Percentiles rank a stretch among this genome's conserved stretches.
phyloP scores from a whole-genome alignment of 306 rosid genomes.

The Rosa lucieae region DNA sequence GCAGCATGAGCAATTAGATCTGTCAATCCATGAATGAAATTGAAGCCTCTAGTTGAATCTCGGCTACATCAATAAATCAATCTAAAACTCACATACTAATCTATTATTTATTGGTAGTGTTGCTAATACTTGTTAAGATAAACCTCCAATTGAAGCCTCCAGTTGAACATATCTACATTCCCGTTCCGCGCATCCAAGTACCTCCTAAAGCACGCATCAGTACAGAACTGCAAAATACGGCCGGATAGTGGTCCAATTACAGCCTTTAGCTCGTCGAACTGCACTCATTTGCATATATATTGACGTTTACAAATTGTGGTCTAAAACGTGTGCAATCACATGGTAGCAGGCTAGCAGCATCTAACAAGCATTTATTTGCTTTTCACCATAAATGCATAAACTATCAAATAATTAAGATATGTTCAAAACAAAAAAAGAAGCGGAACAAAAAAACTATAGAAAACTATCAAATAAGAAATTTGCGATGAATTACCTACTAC shows the following conservation, averaged over 20 bases:
- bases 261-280: conserved; percentile 65
- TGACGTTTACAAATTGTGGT: background rate
- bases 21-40: too few relatives aligned
- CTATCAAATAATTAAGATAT: background rate
- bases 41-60: too few relatives aligned
- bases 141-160: too few relatives aligned
- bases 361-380: background rate
- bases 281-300: conserved; percentile 5
- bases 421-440: too few relatives aligned
- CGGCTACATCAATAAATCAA: too few relatives aligned
- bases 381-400: background rate
- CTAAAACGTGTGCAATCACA: background rate
- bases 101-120: too few relatives aligned
- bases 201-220: conserved; percentile 46
- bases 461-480: background rate
- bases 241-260: conserved; percentile 57
- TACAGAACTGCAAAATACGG: conserved; percentile 37
- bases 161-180: conserved; percentile 7
- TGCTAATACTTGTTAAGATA: too few relatives aligned
- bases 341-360: background rate
- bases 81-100: too few relatives aligned
- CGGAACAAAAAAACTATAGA: too few relatives aligned
- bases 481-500: conserved; percentile 31
- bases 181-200: conserved; percentile 48
- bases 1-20: too few relatives aligned